Base-by-base conservation (phyloP, 139 green algal genomes). In the Chlamydomonas sp. region DNA sequence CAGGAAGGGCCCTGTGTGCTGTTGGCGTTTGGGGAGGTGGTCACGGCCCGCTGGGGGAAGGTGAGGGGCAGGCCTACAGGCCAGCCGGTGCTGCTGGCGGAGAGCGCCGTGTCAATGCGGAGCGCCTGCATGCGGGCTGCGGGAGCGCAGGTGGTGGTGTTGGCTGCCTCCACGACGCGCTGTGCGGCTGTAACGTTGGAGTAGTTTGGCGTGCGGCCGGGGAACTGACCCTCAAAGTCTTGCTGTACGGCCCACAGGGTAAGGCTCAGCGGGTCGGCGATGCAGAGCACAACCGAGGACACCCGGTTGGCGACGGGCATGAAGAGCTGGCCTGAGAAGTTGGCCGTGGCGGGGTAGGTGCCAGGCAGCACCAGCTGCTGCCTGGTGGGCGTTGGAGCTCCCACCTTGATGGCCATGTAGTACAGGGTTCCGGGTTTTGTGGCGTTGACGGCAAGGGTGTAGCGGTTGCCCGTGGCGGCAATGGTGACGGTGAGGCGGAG, bases 181-280 rank as follows among this genome's bases (percentile, higher is more conserved):
- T 10, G 72, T 10, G 16, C 6, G 14, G 72, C 17, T 1, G 17
- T 78, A 0, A 94, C 14, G 9, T 89, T 90, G 86, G 84, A 89
- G 76, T 90, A 92, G 84, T 94, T 94, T 58, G 86, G 78, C 18
- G 69, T 49, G n/a, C 83, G 78, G 59, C 76, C 80, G 12, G 86
- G 67, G 18, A 83, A 81, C 49, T 60, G 9, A 5, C 91, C 91
- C 84, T 94, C 91, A 4, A 59, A 63, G 80, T 94, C 88, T 69
- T 92, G 84, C n/a, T 77, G 68, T 5, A 94, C 77, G 63, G 84
- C 91, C 86, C 90, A 94, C 49, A 94, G 64, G 66, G 85, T 18
- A 17, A 92, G 58, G 12, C 68, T n/a, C 2, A 88, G 67, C 1
- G 87, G 87, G 73, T 90, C 89, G 17, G 85, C 87, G 1, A 94